Evolutionary conservation across 257 asterid genomes (phyloP).

Genomic region (Nicotiana tabacum): DNA sequence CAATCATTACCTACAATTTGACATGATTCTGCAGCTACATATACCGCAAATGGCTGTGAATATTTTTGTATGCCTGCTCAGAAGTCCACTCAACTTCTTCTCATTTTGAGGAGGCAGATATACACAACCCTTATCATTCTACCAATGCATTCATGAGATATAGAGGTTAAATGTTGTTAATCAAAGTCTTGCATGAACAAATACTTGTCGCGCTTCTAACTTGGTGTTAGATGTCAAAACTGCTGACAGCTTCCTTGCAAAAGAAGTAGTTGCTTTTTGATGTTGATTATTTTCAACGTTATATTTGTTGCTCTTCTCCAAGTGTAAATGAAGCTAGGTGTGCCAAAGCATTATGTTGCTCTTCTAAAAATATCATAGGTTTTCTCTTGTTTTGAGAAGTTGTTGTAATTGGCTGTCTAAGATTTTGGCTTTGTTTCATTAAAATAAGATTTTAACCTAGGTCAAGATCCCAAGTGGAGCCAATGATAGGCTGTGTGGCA

Average conservation of each 20-base stretch:
- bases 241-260: neutral
- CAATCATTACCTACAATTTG: neutral
- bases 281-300: neutral
- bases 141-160: neutral
- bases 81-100: neutral
- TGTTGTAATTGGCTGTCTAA: neutral
- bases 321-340: neutral
- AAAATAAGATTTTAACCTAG: neutral
- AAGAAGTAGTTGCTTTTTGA: neutral
- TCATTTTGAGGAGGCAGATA: slow-evolving; percentile 2
- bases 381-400: neutral
- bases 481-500: neutral
- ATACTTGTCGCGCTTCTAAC: neutral
- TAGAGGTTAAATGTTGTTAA: neutral
- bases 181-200: neutral
- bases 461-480: neutral
- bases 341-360: neutral
- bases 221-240: neutral
- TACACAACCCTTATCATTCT: neutral
- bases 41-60: neutral
- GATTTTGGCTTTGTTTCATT: neutral
- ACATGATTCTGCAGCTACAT: neutral
- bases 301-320: neutral
- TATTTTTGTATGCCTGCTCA: neutral
- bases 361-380: neutral